A percentile compares a stretch with the other conserved stretches of the same genome.
Evolutionary conservation across 2,329 filamentous ascomycete genomes (phyloP).

Genomic region (Thermothelomyces thermophilus): DNA sequence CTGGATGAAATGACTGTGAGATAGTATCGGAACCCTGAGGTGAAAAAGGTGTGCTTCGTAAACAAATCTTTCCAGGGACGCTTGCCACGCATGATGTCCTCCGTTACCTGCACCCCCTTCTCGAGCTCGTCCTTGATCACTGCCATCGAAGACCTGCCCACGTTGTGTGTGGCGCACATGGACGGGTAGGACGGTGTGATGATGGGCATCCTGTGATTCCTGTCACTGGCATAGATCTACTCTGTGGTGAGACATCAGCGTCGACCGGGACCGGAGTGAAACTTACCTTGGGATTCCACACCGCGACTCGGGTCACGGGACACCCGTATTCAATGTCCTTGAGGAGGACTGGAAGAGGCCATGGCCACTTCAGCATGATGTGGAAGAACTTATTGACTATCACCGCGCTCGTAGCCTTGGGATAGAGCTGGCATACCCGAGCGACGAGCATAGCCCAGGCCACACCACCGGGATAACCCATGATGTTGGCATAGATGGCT

Average conservation of each 20-base stretch:
- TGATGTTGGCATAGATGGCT: conserved; percentile 91
- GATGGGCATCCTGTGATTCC: conserved; percentile 90
- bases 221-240: conserved; percentile 71
- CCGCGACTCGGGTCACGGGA: conserved; percentile 60
- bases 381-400: conserved; percentile 92
- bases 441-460: conserved; percentile 98
- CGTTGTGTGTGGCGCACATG: conserved; percentile 96
- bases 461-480: conserved; percentile 93
- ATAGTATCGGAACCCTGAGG: conserved; percentile 89
- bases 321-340: conserved; percentile 81
- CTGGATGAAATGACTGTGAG: conserved; percentile 80
- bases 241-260: conserved; percentile 24
- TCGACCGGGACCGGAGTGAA: background rate
- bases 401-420: conserved; percentile 80
- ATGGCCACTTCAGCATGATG: conserved; percentile 84
- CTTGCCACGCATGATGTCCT: conserved; percentile 71
- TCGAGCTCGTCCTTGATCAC: conserved; percentile 79
- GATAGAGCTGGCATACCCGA: conserved; percentile 91
- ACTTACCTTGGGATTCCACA: conserved; percentile 86
- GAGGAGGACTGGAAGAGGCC: conserved; percentile 87
- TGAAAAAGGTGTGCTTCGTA: conserved; percentile 87
- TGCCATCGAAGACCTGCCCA: conserved; percentile 76
- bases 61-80: conserved; percentile 84
- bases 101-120: conserved; percentile 68
- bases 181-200: conserved; percentile 96